Conservation (phyloP, 2,329 filamentous ascomycete genomes). For the Rhynchosporium graminicola region DNA sequence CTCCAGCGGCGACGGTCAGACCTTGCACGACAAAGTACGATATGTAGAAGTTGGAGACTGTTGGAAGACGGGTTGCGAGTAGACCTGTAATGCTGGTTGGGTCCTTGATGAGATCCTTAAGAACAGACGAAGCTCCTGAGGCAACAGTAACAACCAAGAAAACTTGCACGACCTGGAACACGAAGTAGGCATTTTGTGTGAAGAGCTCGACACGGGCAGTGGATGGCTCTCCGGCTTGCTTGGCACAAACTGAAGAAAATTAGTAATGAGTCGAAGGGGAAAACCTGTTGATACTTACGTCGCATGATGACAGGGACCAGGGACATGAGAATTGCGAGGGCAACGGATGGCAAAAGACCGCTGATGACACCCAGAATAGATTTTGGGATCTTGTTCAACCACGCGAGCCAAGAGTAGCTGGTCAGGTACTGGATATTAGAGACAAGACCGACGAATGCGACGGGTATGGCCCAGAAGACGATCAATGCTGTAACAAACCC, state of each 20-base stretch:
- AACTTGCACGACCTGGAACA: conserved; percentile 86
- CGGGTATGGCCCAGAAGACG: conserved; percentile 79
- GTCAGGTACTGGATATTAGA: conserved; percentile 78
- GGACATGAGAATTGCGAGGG: conserved; percentile 82
- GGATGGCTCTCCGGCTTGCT: conserved; percentile 77
- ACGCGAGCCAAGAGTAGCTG: conserved; percentile 67
- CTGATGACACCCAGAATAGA: conserved; percentile 80
- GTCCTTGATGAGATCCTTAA: conserved; percentile 60
- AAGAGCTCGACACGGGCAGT: conserved; percentile 80
- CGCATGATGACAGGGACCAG: conserved; percentile 82
- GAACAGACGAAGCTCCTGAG: conserved; percentile 74
- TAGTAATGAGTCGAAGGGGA: conserved; percentile 15
- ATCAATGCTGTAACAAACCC: conserved; percentile 76
- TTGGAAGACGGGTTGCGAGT: conserved; percentile 74
- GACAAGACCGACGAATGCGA: conserved; percentile 79
- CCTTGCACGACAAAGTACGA: conserved; percentile 95
- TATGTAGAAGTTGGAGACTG: conserved; percentile 90
- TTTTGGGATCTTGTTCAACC: conserved; percentile 70
- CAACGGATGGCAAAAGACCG: conserved; percentile 77
- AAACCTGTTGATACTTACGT: conserved; percentile 49
- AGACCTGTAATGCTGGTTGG: conserved; percentile 63
- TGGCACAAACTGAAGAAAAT: conserved; percentile 65
- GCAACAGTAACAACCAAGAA: conserved; percentile 85
- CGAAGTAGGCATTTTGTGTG: conserved; percentile 89
- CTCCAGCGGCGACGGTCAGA: conserved; percentile 72